These are phyloP conservation scores for Phoenix dactylifera DNA, from an alignment of 176 grass and related monocot species.

Conservation along the genomic window DNA sequence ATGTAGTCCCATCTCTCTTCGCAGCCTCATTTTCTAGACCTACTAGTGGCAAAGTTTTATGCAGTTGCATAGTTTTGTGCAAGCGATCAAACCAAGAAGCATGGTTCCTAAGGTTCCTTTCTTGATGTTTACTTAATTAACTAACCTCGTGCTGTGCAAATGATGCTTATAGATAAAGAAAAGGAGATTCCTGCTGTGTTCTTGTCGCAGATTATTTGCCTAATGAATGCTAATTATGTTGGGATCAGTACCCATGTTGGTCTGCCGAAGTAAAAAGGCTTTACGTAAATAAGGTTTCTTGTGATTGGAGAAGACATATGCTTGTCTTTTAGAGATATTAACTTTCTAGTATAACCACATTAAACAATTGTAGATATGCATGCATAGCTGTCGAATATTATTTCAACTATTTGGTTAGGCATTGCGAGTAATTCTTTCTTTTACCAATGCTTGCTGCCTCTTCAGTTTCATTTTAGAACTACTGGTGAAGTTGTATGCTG, in stretches of 20 bases:
- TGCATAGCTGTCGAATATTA: too few species aligned
- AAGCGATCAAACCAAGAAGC: conserved; percentile 7
- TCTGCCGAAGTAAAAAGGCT: conserved; percentile 4
- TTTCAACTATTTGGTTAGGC: too few species aligned
- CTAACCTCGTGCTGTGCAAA: conserved; percentile 59
- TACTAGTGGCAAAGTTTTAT: conserved; percentile 2
- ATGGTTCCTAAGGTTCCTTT: conserved; percentile 24
- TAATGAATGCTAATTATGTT: conserved; percentile 31
- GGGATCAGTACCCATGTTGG: conserved; percentile 31
- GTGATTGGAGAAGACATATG: too few species aligned
- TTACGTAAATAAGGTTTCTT: not conserved
- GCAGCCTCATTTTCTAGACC: conserved; percentile 27
- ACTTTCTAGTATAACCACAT: too few species aligned
- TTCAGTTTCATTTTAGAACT: too few species aligned
- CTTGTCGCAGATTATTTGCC: conserved; percentile 21
- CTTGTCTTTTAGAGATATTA: too few species aligned
- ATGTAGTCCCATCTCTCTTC: too few species aligned
- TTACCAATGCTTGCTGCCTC: too few species aligned
- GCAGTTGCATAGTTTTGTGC: not conserved
- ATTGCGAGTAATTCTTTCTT: too few species aligned
- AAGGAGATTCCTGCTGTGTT: conserved; percentile 33
- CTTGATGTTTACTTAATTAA: conserved; percentile 11
- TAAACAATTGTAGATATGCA: too few species aligned
- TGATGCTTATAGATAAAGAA: conserved; percentile 42
- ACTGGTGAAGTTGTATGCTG: too few species aligned